Evolutionary conservation across 2,329 filamentous ascomycete genomes (phyloP).

Genomic region (Ophiobolus disseminans): DNA sequence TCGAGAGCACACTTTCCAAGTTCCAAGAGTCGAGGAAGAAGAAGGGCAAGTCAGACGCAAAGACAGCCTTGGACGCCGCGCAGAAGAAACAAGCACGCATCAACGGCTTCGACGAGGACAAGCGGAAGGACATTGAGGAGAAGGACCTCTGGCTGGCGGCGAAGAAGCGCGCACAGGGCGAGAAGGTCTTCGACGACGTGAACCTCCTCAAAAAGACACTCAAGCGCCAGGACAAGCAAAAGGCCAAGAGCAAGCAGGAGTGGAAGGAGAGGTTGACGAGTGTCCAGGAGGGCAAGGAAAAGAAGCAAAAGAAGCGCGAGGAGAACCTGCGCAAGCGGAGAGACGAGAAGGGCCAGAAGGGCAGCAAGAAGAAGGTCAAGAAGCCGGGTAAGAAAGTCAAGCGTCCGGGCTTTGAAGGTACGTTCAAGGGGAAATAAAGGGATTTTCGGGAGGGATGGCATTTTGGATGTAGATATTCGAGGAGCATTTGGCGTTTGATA

Average conservation of each 20-base stretch:
- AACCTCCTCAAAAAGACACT: conserved; percentile 85
- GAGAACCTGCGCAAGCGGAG: conserved; percentile 71
- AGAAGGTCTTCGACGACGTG: conserved; percentile 87
- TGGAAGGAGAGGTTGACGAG: conserved; percentile 64
- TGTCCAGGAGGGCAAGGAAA: conserved; percentile 56
- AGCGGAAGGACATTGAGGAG: conserved; percentile 85
- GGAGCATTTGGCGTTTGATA: conserved; percentile 41
- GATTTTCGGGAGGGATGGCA: not conserved
- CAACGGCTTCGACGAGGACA: conserved; percentile 75
- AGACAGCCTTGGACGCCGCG: conserved; percentile 82
- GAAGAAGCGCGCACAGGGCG: conserved; percentile 85
- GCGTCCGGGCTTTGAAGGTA: conserved; percentile 68
- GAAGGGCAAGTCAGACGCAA: conserved; percentile 83
- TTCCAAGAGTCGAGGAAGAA: conserved; percentile 73
- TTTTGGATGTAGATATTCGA: conserved; percentile 15
- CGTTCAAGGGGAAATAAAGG: conserved; percentile 62
- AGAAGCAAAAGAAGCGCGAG: conserved; percentile 59
- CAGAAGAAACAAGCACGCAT: conserved; percentile 87
- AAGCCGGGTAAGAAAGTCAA: conserved; percentile 63
- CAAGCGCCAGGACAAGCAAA: conserved; percentile 88
- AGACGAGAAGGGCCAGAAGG: conserved; percentile 80
- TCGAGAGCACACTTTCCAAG: conserved; percentile 72
- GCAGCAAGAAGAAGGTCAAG: conserved; percentile 58
- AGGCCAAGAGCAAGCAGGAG: conserved; percentile 90
- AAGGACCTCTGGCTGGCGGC: conserved; percentile 96